Conservation (phyloP, 1,139 yeast species). For the Candida labiduridarum region DNA sequence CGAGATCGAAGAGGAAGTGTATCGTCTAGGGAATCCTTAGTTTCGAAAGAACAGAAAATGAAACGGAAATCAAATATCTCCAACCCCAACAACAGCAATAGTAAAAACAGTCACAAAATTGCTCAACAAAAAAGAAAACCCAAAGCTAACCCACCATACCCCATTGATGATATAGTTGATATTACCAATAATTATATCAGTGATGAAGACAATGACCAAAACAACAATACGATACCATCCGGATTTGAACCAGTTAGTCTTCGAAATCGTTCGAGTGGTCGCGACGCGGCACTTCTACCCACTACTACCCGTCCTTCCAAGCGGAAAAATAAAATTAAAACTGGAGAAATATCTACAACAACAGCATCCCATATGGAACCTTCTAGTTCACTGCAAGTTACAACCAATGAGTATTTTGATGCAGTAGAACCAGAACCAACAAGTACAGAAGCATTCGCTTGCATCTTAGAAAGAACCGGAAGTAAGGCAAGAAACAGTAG, state of each 20-base stretch:
- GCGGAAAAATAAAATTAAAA: slow-evolving; percentile 1
- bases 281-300: background rate
- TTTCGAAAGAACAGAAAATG: slow-evolving; percentile 1
- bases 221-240: slow-evolving; percentile 5
- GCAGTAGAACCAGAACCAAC: background rate
- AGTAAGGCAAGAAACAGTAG: slow-evolving; percentile 12
- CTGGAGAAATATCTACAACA: background rate
- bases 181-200: background rate
- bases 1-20: slow-evolving; percentile 8
- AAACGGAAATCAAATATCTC: background rate
- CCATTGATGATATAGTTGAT: slow-evolving; percentile 11
- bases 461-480: slow-evolving; percentile 16
- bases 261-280: background rate
- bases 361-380: slow-evolving; percentile 1
- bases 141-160: slow-evolving; percentile 10
- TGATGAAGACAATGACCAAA: slow-evolving; percentile 1
- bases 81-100: background rate
- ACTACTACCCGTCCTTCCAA: background rate
- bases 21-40: slow-evolving; percentile 10
- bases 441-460: slow-evolving; percentile 12
- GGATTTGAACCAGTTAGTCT: slow-evolving; percentile 9
- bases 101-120: background rate
- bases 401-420: background rate
- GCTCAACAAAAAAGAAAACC: background rate
- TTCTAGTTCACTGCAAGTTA: background rate